Evolutionary conservation across 805 yeast species (phyloP).

Genomic region (Hanseniaspora nectarophila): DNA sequence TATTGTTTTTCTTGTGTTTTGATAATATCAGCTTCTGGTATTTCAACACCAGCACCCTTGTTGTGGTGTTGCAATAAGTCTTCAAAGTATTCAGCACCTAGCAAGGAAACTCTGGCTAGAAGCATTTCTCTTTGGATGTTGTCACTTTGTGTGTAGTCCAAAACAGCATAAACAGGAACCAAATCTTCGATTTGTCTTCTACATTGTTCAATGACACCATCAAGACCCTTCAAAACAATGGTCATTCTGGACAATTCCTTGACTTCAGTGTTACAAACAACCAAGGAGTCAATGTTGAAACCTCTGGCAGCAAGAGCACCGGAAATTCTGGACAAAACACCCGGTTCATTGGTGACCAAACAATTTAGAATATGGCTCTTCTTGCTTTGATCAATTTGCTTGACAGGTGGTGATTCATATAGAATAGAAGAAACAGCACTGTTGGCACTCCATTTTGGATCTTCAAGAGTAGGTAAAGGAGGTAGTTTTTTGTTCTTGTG

Average conservation of each 20-base stretch:
- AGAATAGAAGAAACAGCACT: slow-evolving; percentile 92
- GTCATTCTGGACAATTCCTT: slow-evolving; percentile 94
- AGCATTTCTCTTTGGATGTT: slow-evolving; percentile 84
- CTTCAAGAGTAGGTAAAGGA: slow-evolving; percentile 80
- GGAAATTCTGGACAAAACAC: slow-evolving; percentile 84
- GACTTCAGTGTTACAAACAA: slow-evolving; percentile 93
- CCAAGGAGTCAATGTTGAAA: slow-evolving; percentile 92
- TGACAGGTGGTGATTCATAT: slow-evolving; percentile 61
- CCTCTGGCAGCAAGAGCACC: slow-evolving; percentile 97
- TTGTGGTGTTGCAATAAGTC: slow-evolving; percentile 78
- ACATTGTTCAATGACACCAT: slow-evolving; percentile 94
- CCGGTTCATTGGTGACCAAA: slow-evolving; percentile 96
- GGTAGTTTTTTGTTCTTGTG: slow-evolving; percentile 82
- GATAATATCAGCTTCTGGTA: slow-evolving; percentile 23
- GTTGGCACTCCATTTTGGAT: slow-evolving; percentile 92
- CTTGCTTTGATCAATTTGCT: slow-evolving; percentile 42
- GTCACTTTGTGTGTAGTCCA: slow-evolving; percentile 83
- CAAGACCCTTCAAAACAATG: slow-evolving; percentile 84
- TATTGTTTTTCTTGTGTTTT: slow-evolving; percentile 34
- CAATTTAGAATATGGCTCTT: slow-evolving; percentile 90
- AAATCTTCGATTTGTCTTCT: slow-evolving; percentile 95
- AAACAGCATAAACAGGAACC: slow-evolving; percentile 95
- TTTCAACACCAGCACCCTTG: slow-evolving; percentile 26
- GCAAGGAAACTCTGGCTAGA: slow-evolving; percentile 78
- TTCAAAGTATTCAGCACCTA: slow-evolving; percentile 97